A percentile compares a stretch with the other conserved stretches of the same genome.
Evolutionary conservation across 163 green algal species (phyloP).

Genomic region (Scenedesmus sp.): DNA sequence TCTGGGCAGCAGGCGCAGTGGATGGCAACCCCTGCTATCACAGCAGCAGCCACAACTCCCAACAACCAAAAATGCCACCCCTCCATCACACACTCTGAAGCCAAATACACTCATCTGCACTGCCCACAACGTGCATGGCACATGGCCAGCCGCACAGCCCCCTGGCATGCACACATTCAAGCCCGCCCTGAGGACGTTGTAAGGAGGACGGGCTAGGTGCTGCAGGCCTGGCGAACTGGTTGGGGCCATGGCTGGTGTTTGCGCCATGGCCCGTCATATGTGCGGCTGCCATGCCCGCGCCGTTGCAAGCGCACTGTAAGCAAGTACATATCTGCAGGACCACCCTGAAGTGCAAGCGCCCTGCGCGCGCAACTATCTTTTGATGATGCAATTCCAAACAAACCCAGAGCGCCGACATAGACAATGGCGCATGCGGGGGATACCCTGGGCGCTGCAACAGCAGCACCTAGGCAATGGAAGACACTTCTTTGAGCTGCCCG

Average conservation of each 20-base stretch:
- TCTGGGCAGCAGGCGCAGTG: too few relatives aligned
- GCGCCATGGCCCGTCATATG: constrained; percentile 20
- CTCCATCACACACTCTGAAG: background rate
- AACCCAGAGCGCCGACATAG: too few relatives aligned
- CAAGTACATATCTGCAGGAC: too few relatives aligned
- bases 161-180: background rate
- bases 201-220: background rate
- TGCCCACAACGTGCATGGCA: background rate
- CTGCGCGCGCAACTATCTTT: too few relatives aligned
- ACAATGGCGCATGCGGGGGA: too few relatives aligned
- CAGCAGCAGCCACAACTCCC: too few relatives aligned
- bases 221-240: background rate
- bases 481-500: background rate
- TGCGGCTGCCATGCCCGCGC: background rate
- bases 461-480: background rate
- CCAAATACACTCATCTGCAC: background rate
- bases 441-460: background rate
- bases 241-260: constrained; percentile 32
- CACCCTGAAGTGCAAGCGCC: too few relatives aligned
- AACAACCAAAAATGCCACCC: too few relatives aligned
- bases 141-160: background rate
- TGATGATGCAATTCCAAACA: too few relatives aligned
- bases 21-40: too few relatives aligned
- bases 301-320: background rate
- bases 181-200: constrained; percentile 42